Evolutionary conservation across 345 rosid species (phyloP).

Genomic region (Psidium guajava): DNA sequence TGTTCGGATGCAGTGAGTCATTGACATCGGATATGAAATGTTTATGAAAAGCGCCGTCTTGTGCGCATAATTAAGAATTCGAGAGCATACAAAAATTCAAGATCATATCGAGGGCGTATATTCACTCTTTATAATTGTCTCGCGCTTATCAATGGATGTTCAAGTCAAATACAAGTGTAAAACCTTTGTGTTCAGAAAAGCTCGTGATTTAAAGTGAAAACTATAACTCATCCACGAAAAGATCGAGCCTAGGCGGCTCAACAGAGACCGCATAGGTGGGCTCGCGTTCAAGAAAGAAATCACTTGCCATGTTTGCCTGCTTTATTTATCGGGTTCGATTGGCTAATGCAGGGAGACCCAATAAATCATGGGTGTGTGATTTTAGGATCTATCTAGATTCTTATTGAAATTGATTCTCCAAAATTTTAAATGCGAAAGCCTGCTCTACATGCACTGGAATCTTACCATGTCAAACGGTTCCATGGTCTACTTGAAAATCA

Average conservation of each 20-base stretch:
- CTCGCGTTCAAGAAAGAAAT: background rate
- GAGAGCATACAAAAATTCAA: background rate
- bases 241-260: background rate
- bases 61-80: background rate
- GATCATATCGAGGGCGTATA: background rate
- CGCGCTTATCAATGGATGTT: background rate
- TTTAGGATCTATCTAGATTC: too few species aligned
- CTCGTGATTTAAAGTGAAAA: background rate
- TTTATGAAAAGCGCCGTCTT: background rate
- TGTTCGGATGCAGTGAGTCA: background rate
- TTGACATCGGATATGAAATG: accelerated
- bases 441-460: too few species aligned
- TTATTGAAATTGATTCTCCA: too few species aligned
- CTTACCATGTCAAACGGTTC: too few species aligned
- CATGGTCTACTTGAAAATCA: too few species aligned
- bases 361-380: too few species aligned
- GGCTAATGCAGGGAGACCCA: too few species aligned
- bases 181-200: background rate
- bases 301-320: background rate
- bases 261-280: background rate
- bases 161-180: background rate
- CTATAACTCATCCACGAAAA: background rate
- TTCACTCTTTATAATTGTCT: background rate
- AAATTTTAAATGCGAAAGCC: too few species aligned
- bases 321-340: too few species aligned